These are phyloP conservation scores for Gardenia jasminoides DNA, from an alignment of 257 asterid species.

Conservation along the genomic window DNA sequence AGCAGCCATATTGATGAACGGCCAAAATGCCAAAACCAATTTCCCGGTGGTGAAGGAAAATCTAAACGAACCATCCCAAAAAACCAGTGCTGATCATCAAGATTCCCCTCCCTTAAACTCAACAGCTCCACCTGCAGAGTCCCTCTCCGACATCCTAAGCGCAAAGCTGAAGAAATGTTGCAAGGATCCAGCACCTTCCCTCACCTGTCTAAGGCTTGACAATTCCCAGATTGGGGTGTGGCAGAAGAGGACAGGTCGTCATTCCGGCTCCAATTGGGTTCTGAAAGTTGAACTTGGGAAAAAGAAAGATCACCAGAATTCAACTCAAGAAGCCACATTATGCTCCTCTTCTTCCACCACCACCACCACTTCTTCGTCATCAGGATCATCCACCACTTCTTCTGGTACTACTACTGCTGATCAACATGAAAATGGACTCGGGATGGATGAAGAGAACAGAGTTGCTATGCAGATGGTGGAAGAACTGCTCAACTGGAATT, in stretches of 20 bases:
- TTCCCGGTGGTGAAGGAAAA: constrained; percentile 33
- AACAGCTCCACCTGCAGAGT: constrained; percentile 14
- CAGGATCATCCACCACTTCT: constrained; percentile 17
- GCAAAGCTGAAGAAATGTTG: constrained; percentile 70
- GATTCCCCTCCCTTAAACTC: not conserved
- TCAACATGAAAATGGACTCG: not conserved
- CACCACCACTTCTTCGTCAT: constrained; percentile 13
- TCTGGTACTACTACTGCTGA: constrained; percentile 23
- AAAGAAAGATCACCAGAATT: constrained; percentile 1
- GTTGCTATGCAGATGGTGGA: constrained; percentile 87
- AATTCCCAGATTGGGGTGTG: constrained; percentile 68
- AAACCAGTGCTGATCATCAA: not conserved
- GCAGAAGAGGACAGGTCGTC: constrained; percentile 59
- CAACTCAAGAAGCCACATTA: not conserved
- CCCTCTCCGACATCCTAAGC: constrained; percentile 37
- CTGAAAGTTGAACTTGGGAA: constrained; percentile 62
- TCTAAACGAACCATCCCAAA: not conserved
- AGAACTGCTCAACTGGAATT: constrained; percentile 64
- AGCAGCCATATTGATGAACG: constrained; percentile 69
- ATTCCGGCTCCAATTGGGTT: constrained; percentile 58
- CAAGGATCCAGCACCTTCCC: constrained; percentile 64
- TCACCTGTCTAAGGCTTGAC: constrained; percentile 74
- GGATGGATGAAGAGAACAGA: constrained; percentile 63
- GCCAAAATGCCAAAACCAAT: constrained; percentile 67
- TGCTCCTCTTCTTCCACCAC: not conserved